Evolutionary conservation across 2,329 filamentous ascomycete genomes (phyloP), one percentile per base, ranked within the genome.

Genomic region (Pestalotiopsis sp.): DNA sequence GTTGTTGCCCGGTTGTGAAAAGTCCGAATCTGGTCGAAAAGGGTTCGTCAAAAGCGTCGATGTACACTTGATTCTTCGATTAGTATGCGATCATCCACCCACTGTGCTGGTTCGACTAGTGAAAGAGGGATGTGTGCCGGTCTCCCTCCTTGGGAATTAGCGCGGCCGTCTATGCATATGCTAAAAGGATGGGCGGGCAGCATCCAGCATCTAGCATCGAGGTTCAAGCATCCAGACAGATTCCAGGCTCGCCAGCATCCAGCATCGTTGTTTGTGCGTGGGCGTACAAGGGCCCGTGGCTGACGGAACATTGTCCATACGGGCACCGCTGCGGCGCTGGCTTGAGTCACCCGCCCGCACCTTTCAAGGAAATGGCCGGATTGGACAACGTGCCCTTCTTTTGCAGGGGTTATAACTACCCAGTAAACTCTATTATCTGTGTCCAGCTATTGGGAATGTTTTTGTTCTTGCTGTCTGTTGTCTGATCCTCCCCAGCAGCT

Each of bases 141-240:
- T 31, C 45, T 52, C 27, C 57, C 23, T 59, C 23, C 57, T 59
- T 59, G 23, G 57, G 57, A 59, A 27, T 59, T 59, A 59, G 57
- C 57, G 57, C 57, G 57, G 57, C 57, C 57, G 57, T 17, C 57
- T 23, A 59, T 59, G 20, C 57, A 59, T 59, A 23, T 59, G 23
- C 27, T 59, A 59, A 31, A 25, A 25, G 57, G 25, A 25, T 59
- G 23, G 57, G 57, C 27, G 45, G 45, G 45, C 45, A 52, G 17
- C 45, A 52, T 52, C 27, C 27, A 31, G 27, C 27, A 31, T 31
- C 27, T 31, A 2, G 27, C 27, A 31, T 31, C 27, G 27, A 31
- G 27, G 6, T 7, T 31, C 27, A 31, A 27, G 27, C 27, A 31
- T 31, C 27, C 27, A 31, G 27, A 6, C 27, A 27, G 27, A 5